Conservation (phyloP, 495 filamentous ascomycete species). For the Penicillium egyptiacum region DNA sequence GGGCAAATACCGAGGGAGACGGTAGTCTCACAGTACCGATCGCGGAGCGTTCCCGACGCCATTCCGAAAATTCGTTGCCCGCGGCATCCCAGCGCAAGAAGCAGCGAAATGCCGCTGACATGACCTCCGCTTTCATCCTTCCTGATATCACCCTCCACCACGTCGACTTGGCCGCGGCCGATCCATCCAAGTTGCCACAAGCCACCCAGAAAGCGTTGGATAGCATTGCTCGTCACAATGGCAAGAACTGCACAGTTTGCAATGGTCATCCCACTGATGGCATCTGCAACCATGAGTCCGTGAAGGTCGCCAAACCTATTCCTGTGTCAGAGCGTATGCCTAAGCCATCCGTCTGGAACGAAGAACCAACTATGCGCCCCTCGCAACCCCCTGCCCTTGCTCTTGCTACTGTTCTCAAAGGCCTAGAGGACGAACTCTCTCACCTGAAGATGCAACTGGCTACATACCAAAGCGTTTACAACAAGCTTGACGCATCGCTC, state of each 20-base stretch:
- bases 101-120: slow-evolving; percentile 22
- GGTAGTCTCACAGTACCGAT: slow-evolving; percentile 33
- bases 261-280: slow-evolving; percentile 49
- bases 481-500: slow-evolving; percentile 66
- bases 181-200: slow-evolving; percentile 41
- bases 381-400: slow-evolving; percentile 71
- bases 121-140: slow-evolving; percentile 29
- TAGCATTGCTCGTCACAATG: slow-evolving; percentile 60
- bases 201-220: slow-evolving; percentile 60
- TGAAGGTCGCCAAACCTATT: slow-evolving; percentile 65
- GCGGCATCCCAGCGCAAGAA: slow-evolving; percentile 32
- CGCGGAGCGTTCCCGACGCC: slow-evolving; percentile 40
- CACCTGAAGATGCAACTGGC: slow-evolving; percentile 72
- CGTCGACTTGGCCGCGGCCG: slow-evolving; percentile 34
- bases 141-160: slow-evolving; percentile 64
- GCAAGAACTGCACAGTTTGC: slow-evolving; percentile 73
- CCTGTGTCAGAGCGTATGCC: slow-evolving; percentile 70
- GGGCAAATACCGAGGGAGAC: slow-evolving; percentile 31
- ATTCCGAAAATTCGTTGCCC: slow-evolving; percentile 47
- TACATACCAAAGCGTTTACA: slow-evolving; percentile 59
- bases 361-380: slow-evolving; percentile 76
- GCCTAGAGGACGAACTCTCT: slow-evolving; percentile 75
- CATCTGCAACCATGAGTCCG: slow-evolving; percentile 45
- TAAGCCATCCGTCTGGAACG: slow-evolving; percentile 51
- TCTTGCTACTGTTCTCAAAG: slow-evolving; percentile 76